Base-by-base conservation (phyloP, 768 basidiomycete genomes). In the Boletus huronensis region DNA sequence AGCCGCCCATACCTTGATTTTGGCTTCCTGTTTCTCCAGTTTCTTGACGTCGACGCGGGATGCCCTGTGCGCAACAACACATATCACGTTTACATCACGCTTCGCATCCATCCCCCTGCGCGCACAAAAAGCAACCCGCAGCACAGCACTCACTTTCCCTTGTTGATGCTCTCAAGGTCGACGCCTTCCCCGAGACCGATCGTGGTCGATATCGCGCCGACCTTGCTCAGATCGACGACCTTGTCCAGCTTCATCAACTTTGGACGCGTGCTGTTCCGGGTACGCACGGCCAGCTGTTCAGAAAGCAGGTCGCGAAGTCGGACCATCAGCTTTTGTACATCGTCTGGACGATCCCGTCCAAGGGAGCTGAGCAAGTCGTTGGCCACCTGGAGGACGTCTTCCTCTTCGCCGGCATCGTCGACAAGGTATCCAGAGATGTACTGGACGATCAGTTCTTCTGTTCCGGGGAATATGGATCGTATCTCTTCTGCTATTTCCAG, bases 21-120 rank as follows among this genome's bases (percentile, higher is more conserved):
- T 99, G 1, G 93, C 93, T 72, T 99, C 97, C 63, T 93, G 90
- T 72, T 97, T 96, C 74, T 96, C 93, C 9, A 97, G 82, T 65
- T 95, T 95, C 73, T 94, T 96, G 56, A 97, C 82, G 74, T 97
- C 93, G 44, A 97, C 93, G 28, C 88, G 85, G 35, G 91, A 92
- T 32, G 89, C 90, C 73, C 93, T 91, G 58, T 53, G 65, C 48
- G 61, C 55, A 57, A 56, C 51, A 46, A 48, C 43, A 42, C 3
- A 49, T 8, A 43, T 50, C 29, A 53, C n/a, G 25, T 48, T 57
- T 13, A 39, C 40, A 52, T 46, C 59, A 26, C 23, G 8, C 36
- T 23, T 9, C 39, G 14, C 36, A 21, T n/a, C 50, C 35, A 28
- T 42, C 52, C 34, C n/a, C 35, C 42, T 34, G 43, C 41, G 46